Evolutionary conservation across 1,284 basidiomycete genomes (phyloP).

Genomic region (Malassezia sympodialis): DNA sequence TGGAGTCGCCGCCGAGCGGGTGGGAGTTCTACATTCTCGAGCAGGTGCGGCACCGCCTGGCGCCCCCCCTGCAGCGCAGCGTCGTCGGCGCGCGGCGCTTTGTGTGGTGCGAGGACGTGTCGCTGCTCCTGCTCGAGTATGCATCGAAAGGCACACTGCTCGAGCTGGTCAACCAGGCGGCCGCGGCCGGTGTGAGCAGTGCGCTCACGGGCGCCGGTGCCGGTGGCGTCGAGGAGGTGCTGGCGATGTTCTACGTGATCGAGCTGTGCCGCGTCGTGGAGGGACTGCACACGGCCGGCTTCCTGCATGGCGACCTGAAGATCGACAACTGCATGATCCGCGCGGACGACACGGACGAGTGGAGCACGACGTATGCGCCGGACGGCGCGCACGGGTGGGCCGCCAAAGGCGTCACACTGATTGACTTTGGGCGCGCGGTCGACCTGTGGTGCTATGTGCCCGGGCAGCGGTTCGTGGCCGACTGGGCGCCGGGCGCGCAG

Average conservation of each 20-base stretch:
- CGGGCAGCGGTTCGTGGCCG: slow-evolving; percentile 66
- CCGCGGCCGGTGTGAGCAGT: slow-evolving; percentile 51
- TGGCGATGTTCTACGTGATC: slow-evolving; percentile 88
- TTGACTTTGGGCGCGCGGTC: slow-evolving; percentile 91
- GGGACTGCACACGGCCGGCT: slow-evolving; percentile 65
- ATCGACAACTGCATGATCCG: slow-evolving; percentile 96
- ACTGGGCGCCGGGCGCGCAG: slow-evolving; percentile 65
- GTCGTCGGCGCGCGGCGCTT: slow-evolving; percentile 36
- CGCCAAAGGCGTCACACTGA: slow-evolving; percentile 76
- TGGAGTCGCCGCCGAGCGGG: slow-evolving; percentile 73
- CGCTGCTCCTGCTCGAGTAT: slow-evolving; percentile 75
- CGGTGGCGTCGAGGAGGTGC: slow-evolving; percentile 68
- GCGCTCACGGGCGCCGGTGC: slow-evolving; percentile 57
- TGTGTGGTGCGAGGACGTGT: slow-evolving; percentile 59
- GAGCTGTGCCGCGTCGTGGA: slow-evolving; percentile 78
- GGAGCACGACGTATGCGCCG: slow-evolving; percentile 66
- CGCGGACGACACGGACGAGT: slow-evolving; percentile 62
- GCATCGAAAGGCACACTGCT: slow-evolving; percentile 85
- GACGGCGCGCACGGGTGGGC: slow-evolving; percentile 72
- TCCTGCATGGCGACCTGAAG: slow-evolving; percentile 97
- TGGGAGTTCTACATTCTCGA: slow-evolving; percentile 91
- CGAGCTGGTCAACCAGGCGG: slow-evolving; percentile 70
- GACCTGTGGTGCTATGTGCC: slow-evolving; percentile 66
- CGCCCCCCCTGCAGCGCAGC: slow-evolving; percentile 18
- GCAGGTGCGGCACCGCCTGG: slow-evolving; percentile 55